A percentile compares a stretch with the other conserved stretches of the same genome.
These are phyloP conservation scores for Gracilaria gracilis DNA, from an alignment of 23 red algal genomes.

Conservation along the genomic window DNA sequence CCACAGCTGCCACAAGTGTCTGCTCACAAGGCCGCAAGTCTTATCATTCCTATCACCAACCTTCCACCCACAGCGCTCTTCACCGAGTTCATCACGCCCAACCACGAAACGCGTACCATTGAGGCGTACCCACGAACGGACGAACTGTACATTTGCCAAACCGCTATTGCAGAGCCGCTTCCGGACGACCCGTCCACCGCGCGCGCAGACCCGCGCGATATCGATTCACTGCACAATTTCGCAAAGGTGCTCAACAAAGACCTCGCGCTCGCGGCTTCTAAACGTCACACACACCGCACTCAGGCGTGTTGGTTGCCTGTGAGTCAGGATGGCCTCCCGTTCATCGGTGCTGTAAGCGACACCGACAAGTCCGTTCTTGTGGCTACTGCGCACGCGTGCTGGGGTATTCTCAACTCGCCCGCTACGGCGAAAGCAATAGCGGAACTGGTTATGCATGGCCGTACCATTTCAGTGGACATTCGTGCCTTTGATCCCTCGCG, in stretches of 20 bases:
- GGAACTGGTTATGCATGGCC: slow-evolving; percentile 42
- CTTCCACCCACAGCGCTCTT: slow-evolving; percentile 38
- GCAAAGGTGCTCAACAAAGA: slow-evolving; percentile 27
- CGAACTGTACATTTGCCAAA: slow-evolving; percentile 71
- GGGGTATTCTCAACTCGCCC: slow-evolving; percentile 68
- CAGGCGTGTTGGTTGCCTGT: slow-evolving; percentile 68
- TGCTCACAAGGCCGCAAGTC: slow-evolving; percentile 68
- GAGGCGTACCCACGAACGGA: slow-evolving; percentile 71
- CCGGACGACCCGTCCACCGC: slow-evolving; percentile 29
- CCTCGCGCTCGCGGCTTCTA: slow-evolving; percentile 3
- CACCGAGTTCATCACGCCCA: slow-evolving; percentile 38
- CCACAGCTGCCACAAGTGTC: slow-evolving; percentile 53
- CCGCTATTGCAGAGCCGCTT: slow-evolving; percentile 24
- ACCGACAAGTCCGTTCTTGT: slow-evolving; percentile 35
- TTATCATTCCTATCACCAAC: slow-evolving; percentile 4
- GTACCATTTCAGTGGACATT: slow-evolving; percentile 8
- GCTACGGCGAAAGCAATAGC: slow-evolving; percentile 68
- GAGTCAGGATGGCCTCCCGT: slow-evolving; percentile 61
- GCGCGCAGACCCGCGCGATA: slow-evolving; percentile 11
- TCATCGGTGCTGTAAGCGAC: slow-evolving; percentile 59
- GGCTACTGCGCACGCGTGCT: slow-evolving; percentile 74
- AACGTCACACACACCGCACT: not conserved
- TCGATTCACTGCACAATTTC: slow-evolving; percentile 40
- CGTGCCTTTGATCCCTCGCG: slow-evolving; percentile 37
- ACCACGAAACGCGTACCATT: slow-evolving; percentile 20